Conservation (phyloP, 352 stramenopile genomes). For the Aphanomyces astaci region DNA sequence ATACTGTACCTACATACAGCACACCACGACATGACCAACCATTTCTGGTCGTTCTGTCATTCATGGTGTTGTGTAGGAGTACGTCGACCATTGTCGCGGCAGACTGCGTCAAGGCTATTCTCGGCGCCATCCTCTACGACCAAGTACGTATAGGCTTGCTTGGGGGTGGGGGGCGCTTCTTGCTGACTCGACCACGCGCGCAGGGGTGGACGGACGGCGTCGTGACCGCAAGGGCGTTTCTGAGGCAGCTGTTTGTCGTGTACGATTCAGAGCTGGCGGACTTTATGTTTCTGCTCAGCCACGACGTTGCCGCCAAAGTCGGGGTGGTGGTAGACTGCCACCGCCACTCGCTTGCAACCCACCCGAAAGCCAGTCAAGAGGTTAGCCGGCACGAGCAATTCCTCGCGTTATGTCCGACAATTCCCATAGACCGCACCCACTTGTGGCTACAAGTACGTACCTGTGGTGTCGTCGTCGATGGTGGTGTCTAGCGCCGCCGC, state of each 20-base stretch:
- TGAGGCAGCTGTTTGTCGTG: background rate
- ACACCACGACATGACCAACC: too few species aligned
- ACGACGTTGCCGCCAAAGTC: slow-evolving; percentile 40
- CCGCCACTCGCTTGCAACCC: slow-evolving; percentile 40
- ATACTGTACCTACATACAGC: too few species aligned
- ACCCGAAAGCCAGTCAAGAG: slow-evolving; percentile 38
- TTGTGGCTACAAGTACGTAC: slow-evolving; percentile 50
- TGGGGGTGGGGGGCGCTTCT: too few species aligned
- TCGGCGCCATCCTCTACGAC: slow-evolving; percentile 76
- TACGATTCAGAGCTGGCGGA: background rate
- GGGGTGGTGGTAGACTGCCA: slow-evolving; percentile 49
- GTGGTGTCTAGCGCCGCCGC: too few species aligned
- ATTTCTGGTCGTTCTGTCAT: too few species aligned
- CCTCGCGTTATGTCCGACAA: slow-evolving; percentile 32
- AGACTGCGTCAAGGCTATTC: slow-evolving; percentile 73
- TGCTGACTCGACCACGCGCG: too few species aligned
- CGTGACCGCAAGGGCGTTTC: background rate
- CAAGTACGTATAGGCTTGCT: slow-evolving; percentile 29
- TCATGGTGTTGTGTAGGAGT: slow-evolving; percentile 28
- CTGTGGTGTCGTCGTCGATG: background rate
- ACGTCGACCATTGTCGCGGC: slow-evolving; percentile 66
- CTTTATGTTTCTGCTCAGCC: slow-evolving; percentile 23
- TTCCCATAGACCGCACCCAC: slow-evolving; percentile 54
- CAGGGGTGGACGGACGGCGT: background rate
- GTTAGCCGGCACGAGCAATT: slow-evolving; percentile 52